Base-by-base conservation (phyloP, 306 rosid genomes). In the Cicer chorassanicum region DNA sequence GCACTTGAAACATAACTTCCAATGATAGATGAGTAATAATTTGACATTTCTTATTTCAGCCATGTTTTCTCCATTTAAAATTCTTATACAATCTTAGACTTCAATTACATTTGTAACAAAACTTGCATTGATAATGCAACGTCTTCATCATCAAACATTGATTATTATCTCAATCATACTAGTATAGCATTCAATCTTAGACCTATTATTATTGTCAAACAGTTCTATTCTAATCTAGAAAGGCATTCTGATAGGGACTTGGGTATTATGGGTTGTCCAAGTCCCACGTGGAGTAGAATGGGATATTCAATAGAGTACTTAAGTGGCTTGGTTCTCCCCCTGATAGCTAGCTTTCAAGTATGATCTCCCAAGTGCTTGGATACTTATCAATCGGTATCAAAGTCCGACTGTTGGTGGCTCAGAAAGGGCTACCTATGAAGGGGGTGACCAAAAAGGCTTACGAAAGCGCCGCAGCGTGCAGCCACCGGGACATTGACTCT, bases 41-140 rank as follows among this genome's bases (percentile, higher is more conserved):
- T 48, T 40, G 45, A 74, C 51, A 14, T 12, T 38, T 69, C 29
- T 39, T 60, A 8, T 59, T 21, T 18, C 21, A 79, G 29, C 54
- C 54, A 3, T 44, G 11, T n/a, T 71, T 62, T 64, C 67, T 61
- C 40, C 72, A 70, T 40, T 64, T 70, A 39, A 71, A 72, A 3
- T 62, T 42, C 73, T 63, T 72, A 16, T 19, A 38, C 46, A 55
- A 44, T 72, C 69, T 72, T 53, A 21, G 59, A 9, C 73, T 53
- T 71, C 34, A 54, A 24, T 13, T 44, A 50, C 1, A 78, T 71
- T 42, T 51, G 38, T 41, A 64, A 64, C 11, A 18, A 39, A 62
- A 6, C 50, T 63, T 53, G 18, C 49, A 70, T 16, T 1, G 15
- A 34, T 39, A 65, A 29, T 59, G 19, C 40, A 61, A 75, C 19